These are phyloP conservation scores for Colletotrichum eleusines DNA, from an alignment of 2,329 filamentous ascomycete species.

Conservation along the genomic window DNA sequence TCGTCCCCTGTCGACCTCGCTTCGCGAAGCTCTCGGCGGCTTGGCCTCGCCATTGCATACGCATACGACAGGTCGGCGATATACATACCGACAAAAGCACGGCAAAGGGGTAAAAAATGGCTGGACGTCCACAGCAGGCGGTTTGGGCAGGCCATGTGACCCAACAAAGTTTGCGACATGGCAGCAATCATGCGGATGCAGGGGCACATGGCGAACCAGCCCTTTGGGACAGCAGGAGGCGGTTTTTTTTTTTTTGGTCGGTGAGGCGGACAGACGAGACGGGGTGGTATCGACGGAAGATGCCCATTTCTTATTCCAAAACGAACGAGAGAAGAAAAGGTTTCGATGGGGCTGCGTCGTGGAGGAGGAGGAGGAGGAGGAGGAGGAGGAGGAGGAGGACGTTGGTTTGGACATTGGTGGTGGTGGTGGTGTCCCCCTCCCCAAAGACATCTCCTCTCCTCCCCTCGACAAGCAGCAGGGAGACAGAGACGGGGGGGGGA, in stretches of 20 bases:
- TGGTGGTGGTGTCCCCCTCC: not conserved
- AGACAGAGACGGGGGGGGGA: too few relatives aligned
- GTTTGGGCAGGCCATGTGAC: conserved; percentile 23
- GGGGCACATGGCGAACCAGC: conserved; percentile 21
- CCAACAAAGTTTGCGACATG: conserved; percentile 24
- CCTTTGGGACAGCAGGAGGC: conserved; percentile 16
- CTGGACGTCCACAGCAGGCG: not conserved
- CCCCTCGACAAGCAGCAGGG: not conserved
- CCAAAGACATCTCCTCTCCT: not conserved
- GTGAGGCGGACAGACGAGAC: not conserved
- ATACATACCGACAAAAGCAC: conserved; percentile 26
- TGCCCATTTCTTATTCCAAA: conserved; percentile 11
- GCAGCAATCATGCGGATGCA: conserved; percentile 20
- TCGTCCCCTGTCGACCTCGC: conserved; percentile 1
- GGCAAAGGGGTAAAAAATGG: not conserved
- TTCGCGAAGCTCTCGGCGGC: not conserved
- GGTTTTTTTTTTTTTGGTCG: too few relatives aligned
- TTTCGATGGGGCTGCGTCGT: not conserved
- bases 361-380: not conserved
- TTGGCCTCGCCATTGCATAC: not conserved
- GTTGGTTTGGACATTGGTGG: conserved; percentile 1
- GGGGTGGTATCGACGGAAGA: not conserved
- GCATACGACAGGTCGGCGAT: not conserved
- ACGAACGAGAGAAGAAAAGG: not conserved
- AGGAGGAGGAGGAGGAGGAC: not conserved